These are phyloP conservation scores for Sphaceloma murrayae DNA, from an alignment of 2,329 filamentous ascomycete species.

Conservation along the genomic window DNA sequence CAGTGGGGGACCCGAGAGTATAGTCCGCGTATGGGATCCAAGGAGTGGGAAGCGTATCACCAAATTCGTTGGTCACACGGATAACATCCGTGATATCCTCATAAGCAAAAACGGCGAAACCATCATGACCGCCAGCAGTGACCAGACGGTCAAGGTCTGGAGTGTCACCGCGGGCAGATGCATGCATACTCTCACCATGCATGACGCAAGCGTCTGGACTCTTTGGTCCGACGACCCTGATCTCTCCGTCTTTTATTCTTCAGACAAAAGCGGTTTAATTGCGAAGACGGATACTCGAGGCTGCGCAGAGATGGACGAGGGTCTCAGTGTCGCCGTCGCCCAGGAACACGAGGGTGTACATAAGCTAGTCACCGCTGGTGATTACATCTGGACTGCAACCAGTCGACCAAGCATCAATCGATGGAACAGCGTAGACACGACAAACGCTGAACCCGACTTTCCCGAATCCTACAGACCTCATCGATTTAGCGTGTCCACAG, in stretches of 20 bases:
- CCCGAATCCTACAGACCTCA: conserved; percentile 42
- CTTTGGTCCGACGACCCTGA: conserved; percentile 80
- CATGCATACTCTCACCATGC: conserved; percentile 98
- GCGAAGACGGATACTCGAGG: conserved; percentile 88
- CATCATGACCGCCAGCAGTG: conserved; percentile 87
- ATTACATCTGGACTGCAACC: conserved; percentile 83
- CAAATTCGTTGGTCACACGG: conserved; percentile 93
- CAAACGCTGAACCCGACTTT: conserved; percentile 54
- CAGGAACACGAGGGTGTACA: conserved; percentile 82
- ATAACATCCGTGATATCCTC: conserved; percentile 84
- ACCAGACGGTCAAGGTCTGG: conserved; percentile 97
- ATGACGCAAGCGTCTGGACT: conserved; percentile 96
- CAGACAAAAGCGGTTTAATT: conserved; percentile 83
- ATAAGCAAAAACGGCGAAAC: conserved; percentile 82
- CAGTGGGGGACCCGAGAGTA: conserved; percentile 87
- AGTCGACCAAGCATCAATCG: conserved; percentile 85
- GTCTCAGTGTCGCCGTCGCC: conserved; percentile 78
- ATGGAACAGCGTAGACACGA: conserved; percentile 79
- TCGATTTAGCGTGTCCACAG: conserved; percentile 44
- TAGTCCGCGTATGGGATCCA: conserved; percentile 85
- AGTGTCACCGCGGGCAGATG: conserved; percentile 89
- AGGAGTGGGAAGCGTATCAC: conserved; percentile 82
- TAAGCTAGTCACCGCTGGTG: conserved; percentile 53
- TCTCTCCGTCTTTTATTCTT: conserved; percentile 86
- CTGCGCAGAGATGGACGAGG: conserved; percentile 70